Percentiles rank a stretch among this genome's conserved stretches.
phyloP scores from a whole-genome alignment of 345 rosid genomes.

The Pugionium cornutum region DNA sequence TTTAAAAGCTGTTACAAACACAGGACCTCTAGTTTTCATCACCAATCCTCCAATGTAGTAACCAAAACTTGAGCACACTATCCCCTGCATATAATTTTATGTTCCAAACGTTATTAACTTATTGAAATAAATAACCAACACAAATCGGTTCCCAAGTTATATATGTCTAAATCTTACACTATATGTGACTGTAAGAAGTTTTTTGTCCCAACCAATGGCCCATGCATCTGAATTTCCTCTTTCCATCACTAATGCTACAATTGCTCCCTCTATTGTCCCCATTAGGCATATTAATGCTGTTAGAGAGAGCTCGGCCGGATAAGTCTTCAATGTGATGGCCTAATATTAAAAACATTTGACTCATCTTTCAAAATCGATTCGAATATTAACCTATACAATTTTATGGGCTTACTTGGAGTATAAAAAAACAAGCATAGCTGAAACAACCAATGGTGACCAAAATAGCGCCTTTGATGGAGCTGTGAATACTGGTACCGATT shows the following conservation, averaged over 20 bases:
- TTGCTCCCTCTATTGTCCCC: constrained; percentile 66
- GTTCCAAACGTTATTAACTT: not conserved
- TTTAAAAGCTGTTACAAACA: constrained; percentile 80
- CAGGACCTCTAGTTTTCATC: constrained; percentile 87
- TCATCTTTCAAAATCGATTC: not conserved
- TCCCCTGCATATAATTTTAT: constrained; percentile 57
- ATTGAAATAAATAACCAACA: too few relatives aligned
- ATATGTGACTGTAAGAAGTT: constrained; percentile 60
- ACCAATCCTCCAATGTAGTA: constrained; percentile 76
- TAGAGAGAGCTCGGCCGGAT: constrained; percentile 80
- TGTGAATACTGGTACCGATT: constrained; percentile 46
- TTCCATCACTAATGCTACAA: constrained; percentile 69
- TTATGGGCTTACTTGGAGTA: constrained; percentile 39
- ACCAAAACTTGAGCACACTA: constrained; percentile 71
- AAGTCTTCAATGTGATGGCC: constrained; percentile 63
- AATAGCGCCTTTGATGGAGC: constrained; percentile 63
- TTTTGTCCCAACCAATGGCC: constrained; percentile 73
- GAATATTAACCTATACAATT: too few relatives aligned
- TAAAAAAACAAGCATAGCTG: constrained; percentile 49
- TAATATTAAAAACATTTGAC: constrained; percentile 18
- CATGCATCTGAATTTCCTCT: constrained; percentile 57
- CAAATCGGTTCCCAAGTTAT: not conserved
- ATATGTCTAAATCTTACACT: constrained; percentile 54
- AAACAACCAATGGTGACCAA: constrained; percentile 66
- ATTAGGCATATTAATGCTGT: constrained; percentile 75